Evolutionary conservation across 768 basidiomycete species (phyloP).

Genomic region (Cystobasidium onofrii): DNA sequence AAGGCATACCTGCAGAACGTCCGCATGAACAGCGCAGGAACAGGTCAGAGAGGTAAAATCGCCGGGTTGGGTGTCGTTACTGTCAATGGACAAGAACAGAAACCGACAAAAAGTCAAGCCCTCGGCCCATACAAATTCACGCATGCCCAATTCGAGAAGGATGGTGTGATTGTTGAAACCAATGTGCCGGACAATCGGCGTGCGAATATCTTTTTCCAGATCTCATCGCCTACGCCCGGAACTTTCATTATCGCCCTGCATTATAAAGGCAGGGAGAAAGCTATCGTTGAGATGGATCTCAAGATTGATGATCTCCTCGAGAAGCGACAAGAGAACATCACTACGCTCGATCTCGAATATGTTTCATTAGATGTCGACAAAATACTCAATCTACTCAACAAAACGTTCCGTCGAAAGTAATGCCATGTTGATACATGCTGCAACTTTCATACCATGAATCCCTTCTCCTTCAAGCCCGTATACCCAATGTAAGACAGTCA

Average conservation of each 20-base stretch:
- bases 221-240: constrained; percentile 92
- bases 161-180: constrained; percentile 97
- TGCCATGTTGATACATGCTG: not conserved
- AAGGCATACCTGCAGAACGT: constrained; percentile 99
- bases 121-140: constrained; percentile 96
- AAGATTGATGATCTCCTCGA: constrained; percentile 51
- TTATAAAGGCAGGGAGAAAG: constrained; percentile 88
- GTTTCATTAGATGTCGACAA: constrained; percentile 95
- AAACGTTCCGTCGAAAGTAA: constrained; percentile 51
- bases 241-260: constrained; percentile 98
- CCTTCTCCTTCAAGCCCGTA: too few species aligned
- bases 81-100: constrained; percentile 96
- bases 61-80: constrained; percentile 88
- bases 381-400: constrained; percentile 81
- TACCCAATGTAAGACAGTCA: too few species aligned
- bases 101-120: constrained; percentile 69
- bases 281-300: constrained; percentile 82
- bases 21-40: constrained; percentile 75
- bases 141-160: constrained; percentile 95
- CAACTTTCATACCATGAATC: not conserved
- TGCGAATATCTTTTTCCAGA: constrained; percentile 47
- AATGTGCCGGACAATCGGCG: constrained; percentile 97
- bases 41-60: constrained; percentile 62
- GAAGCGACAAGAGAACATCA: constrained; percentile 99
- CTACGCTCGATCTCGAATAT: constrained; percentile 90